Conservation (phyloP, 2,329 filamentous ascomycete genomes). For the Talaromyces pinophilus region DNA sequence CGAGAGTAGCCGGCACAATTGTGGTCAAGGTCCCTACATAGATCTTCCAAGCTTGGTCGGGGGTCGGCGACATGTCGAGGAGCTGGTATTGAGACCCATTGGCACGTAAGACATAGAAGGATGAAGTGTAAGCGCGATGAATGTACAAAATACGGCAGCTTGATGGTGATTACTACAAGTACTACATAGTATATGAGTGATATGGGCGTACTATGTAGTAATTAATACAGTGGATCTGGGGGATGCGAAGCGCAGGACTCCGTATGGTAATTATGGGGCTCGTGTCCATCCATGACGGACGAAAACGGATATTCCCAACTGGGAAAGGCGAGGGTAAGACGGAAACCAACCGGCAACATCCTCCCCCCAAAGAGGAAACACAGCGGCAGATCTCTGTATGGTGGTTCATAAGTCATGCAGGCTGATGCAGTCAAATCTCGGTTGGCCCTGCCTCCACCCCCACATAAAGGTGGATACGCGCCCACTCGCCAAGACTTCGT, state of each 20-base stretch:
- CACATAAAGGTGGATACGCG: not conserved
- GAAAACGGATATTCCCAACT: not conserved
- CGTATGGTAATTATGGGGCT: too few species aligned
- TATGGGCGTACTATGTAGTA: not conserved
- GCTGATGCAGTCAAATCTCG: not conserved
- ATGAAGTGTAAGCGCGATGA: not conserved
- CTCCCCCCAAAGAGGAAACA: not conserved
- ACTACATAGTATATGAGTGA: not conserved
- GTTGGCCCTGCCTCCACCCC: not conserved
- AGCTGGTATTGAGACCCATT: not conserved
- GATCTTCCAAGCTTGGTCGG: constrained; percentile 24
- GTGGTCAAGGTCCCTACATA: constrained; percentile 31
- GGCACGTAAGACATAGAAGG: not conserved
- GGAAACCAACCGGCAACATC: not conserved
- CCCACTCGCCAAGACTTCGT: not conserved
- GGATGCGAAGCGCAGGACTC: not conserved
- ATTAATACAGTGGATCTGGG: not conserved
- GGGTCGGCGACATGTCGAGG: not conserved
- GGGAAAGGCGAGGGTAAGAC: not conserved
- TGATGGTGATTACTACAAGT: too few species aligned
- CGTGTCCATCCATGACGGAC: not conserved
- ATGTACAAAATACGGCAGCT: too few species aligned
- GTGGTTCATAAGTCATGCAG: too few species aligned
- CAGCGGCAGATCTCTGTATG: not conserved
- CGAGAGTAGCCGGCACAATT: constrained; percentile 30